Base-by-base conservation (phyloP, 805 yeast species). In the Candida argentea region DNA sequence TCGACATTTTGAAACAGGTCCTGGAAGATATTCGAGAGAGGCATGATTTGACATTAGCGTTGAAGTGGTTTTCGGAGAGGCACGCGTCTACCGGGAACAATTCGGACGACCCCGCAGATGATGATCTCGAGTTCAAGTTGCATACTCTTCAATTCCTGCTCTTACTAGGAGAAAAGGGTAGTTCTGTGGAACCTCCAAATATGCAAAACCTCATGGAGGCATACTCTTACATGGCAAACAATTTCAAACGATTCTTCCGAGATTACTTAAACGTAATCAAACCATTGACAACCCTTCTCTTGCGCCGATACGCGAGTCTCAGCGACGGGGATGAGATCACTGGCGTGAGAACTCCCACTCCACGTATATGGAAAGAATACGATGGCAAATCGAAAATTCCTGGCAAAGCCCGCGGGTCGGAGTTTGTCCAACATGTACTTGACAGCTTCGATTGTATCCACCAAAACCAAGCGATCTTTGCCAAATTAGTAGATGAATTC, bases 101-200 rank as follows among this genome's bases (percentile, higher is more conserved):
- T 8, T n/a, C n/a, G n/a, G n/a, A n/a, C n/a, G 30, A 14, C 25
- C 32, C 28, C 13, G 28, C 27, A 25, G 34, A 30, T 29, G 32
- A 42, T 12, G 46, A 43, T 29, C 44, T 54, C n/a, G 61, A 55
- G 40, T 55, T 61, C 44, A 59, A 59, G 36, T 55, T 60, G 35
- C 65, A 59, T 39, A 44, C 57, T 43, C 47, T 61, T 10, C 62
- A 61, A 35, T 59, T 52, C 29, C 44, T 48, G 4, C 39, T 58
- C 13, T 41, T 57, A 5, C 40, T 61, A 10, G 46, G 45, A 28
- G 50, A 52, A 2, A 14, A 16, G 3, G 22, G 29, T 11, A 15
- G 22, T 3, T 26, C 11, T 14, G 23, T 18, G 31, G 20, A 12
- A 22, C 16, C 13, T 4, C 44, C 40, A 29, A 32, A 30, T 12